phyloP scores from a whole-genome alignment of 257 asterid species.

The Hygrophila difformis region DNA sequence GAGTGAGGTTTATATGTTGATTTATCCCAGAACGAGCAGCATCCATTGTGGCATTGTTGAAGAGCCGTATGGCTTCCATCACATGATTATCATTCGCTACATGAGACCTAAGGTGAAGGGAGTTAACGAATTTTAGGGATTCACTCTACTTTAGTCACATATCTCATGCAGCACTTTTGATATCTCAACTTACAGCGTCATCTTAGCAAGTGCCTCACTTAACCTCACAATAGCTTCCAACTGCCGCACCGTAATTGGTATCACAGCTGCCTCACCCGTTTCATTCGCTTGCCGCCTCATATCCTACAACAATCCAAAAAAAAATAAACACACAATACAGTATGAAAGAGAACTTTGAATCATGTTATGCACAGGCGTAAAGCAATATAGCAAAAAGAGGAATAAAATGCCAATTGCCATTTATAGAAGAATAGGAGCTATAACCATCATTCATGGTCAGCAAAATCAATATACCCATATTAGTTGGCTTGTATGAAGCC shows the following conservation, averaged over 20 bases:
- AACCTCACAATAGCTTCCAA: constrained; percentile 91
- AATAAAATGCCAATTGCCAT: no score
- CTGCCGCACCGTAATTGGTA: constrained; percentile 99
- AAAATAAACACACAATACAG: no score
- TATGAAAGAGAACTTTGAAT: no score
- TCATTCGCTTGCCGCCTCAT: constrained; percentile 93
- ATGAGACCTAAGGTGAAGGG: constrained; percentile 38
- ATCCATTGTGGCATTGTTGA: constrained; percentile 83
- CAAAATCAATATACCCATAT: no score
- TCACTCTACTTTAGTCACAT: background rate
- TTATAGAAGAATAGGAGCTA: no score
- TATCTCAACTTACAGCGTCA: constrained; percentile 89
- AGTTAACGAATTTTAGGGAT: constrained; percentile 2
- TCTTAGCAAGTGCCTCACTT: constrained; percentile 91
- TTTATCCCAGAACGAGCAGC: constrained; percentile 90
- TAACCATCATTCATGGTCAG: no score
- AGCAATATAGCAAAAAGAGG: no score
- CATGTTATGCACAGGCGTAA: no score
- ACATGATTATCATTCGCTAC: constrained; percentile 81
- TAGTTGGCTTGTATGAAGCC: no score
- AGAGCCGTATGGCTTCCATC: constrained; percentile 82
- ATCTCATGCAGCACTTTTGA: no score
- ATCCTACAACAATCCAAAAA: no score
- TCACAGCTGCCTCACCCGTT: constrained; percentile 75
- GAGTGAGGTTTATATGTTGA: constrained; percentile 75